These are phyloP conservation scores for Botrytis deweyae DNA, from an alignment of 2,329 filamentous ascomycete species.

Conservation along the genomic window DNA sequence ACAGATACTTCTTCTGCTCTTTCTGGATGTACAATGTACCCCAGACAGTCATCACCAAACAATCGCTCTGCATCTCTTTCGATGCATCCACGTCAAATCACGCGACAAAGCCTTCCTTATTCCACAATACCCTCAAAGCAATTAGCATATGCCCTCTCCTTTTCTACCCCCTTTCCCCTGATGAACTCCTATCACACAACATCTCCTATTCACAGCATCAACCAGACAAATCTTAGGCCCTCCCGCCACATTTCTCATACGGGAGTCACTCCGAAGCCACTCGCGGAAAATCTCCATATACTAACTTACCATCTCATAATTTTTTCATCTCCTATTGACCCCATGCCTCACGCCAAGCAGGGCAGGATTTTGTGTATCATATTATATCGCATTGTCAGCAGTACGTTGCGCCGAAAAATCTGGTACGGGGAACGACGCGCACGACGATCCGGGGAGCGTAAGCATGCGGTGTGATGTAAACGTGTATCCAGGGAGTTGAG, in stretches of 20 bases:
- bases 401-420: not conserved
- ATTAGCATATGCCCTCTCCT: not conserved
- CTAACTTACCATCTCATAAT: not conserved
- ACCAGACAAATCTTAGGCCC: not conserved
- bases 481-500: not conserved
- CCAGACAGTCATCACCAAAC: not conserved
- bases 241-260: not conserved
- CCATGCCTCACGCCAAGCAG: not conserved
- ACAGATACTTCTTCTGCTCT: not conserved
- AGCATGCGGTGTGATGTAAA: conserved; percentile 17
- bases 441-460: conserved; percentile 11
- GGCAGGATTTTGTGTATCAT: not conserved
- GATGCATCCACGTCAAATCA: not conserved
- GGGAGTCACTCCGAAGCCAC: conserved; percentile 8
- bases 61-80: not conserved
- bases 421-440: conserved; percentile 4
- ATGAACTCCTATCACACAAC: not conserved
- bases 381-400: not conserved
- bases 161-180: not conserved
- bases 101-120: not conserved
- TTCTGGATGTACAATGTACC: not conserved
- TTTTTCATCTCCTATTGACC: not conserved
- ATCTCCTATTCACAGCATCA: conserved; percentile 1
- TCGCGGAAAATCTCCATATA: not conserved
- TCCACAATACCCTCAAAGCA: not conserved